Conservation (phyloP, 805 yeast genomes). For the Ogataea henricii region DNA sequence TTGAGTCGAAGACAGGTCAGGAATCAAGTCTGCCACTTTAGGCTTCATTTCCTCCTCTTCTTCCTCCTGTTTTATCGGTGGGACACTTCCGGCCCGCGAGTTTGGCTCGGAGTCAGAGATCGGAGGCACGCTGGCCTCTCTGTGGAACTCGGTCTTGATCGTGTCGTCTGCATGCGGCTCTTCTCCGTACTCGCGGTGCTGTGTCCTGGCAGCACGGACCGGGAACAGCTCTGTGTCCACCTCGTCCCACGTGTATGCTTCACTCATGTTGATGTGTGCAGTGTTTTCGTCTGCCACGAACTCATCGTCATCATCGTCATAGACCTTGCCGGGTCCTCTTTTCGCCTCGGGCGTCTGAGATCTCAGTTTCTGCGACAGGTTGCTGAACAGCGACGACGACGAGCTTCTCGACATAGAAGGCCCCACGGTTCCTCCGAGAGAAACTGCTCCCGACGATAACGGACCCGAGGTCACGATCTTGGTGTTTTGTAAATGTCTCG, state of each 20-base stretch:
- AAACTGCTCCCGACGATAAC: conserved; percentile 62
- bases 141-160: conserved; percentile 35
- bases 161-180: conserved; percentile 33
- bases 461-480: conserved; percentile 75
- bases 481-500: conserved; percentile 46
- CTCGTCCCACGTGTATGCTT: conserved; percentile 53
- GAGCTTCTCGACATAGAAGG: conserved; percentile 9
- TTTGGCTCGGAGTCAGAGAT: conserved; percentile 22
- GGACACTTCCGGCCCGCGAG: conserved; percentile 28
- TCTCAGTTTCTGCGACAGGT: conserved; percentile 29
- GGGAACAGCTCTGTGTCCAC: conserved; percentile 66
- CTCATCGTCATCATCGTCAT: conserved; percentile 40
- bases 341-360: conserved; percentile 15
- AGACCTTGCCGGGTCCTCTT: conserved; percentile 18
- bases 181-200: conserved; percentile 40
- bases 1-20: conserved; percentile 11
- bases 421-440: conserved; percentile 38
- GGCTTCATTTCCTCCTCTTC: conserved; percentile 11
- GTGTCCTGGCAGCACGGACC: conserved; percentile 63
- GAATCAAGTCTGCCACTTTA: conserved; percentile 7
- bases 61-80: conserved; percentile 17
- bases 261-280: conserved; percentile 63
- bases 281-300: conserved; percentile 37
- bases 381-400: conserved; percentile 2
- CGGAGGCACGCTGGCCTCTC: conserved; percentile 26